Percentiles rank a stretch among this genome's conserved stretches.
Evolutionary conservation across 208 protist species (phyloP).

Genomic region (Leptomonas pyrrhocoris): DNA sequence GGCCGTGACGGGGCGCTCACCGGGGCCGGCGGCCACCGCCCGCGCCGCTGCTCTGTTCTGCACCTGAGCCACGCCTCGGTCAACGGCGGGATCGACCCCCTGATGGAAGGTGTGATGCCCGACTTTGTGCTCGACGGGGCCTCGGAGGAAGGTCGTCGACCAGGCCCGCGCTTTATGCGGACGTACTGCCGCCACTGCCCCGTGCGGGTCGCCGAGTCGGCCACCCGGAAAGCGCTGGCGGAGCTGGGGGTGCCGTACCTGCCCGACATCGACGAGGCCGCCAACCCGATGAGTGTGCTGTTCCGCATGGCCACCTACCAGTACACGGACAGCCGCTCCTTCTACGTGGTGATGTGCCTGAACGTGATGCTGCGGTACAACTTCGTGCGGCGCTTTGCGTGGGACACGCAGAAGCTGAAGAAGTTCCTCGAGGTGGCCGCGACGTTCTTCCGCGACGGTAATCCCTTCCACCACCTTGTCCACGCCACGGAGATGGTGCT

Average conservation of each 20-base stretch:
- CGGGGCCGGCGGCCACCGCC: constrained; percentile 10
- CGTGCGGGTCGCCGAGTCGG: constrained; percentile 35
- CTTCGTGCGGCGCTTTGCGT: constrained; percentile 57
- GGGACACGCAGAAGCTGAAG: constrained; percentile 46
- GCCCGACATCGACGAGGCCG: constrained; percentile 36
- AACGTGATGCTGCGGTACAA: constrained; percentile 75
- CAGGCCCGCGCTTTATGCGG: constrained; percentile 52
- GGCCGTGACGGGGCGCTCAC: constrained; percentile 5
- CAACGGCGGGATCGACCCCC: constrained; percentile 29
- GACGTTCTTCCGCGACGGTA: constrained; percentile 54
- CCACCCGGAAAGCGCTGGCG: constrained; percentile 34
- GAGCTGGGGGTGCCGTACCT: constrained; percentile 50
- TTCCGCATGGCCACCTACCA: constrained; percentile 21
- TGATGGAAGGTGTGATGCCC: constrained; percentile 33
- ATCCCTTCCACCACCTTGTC: constrained; percentile 77
- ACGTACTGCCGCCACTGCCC: constrained; percentile 45
- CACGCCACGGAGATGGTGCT: constrained; percentile 80
- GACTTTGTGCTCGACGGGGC: constrained; percentile 34
- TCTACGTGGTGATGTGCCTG: constrained; percentile 52
- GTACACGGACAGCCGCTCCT: constrained; percentile 11
- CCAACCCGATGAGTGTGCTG: constrained; percentile 20
- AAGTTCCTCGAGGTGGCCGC: constrained; percentile 44
- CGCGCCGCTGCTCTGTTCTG: constrained; percentile 30
- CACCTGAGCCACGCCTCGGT: constrained; percentile 33
- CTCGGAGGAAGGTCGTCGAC: constrained; percentile 1